Conservation (phyloP, 2,329 filamentous ascomycete species). For the Verticillium klebahnii region DNA sequence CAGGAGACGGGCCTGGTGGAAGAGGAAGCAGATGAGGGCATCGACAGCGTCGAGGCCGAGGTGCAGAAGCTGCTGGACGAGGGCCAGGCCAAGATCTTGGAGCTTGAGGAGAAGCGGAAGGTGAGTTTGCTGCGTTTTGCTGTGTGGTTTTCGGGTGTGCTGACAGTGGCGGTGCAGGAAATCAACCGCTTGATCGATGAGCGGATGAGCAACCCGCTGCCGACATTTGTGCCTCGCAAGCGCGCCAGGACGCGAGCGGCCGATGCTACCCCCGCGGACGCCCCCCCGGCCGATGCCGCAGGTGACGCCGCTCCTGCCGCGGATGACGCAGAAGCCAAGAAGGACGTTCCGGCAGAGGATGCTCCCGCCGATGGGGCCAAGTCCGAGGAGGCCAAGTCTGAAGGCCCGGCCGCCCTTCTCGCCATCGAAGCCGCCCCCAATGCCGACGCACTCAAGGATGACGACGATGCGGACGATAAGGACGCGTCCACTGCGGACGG, state of each 20-base stretch:
- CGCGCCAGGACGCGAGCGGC: conserved; percentile 2
- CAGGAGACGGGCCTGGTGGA: conserved; percentile 25
- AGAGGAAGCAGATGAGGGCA: conserved; percentile 28
- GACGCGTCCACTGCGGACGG: neutral
- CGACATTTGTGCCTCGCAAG: conserved; percentile 18
- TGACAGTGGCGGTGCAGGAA: conserved; percentile 23
- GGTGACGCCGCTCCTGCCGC: neutral
- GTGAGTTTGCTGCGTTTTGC: conserved; percentile 9
- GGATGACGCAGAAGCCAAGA: neutral
- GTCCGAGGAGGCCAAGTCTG: neutral
- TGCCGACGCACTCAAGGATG: neutral
- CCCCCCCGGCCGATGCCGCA: neutral
- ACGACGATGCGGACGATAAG: neutral
- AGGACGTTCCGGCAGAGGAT: neutral
- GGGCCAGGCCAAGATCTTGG: conserved; percentile 24
- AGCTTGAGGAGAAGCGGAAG: conserved; percentile 28
- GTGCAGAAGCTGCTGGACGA: conserved; percentile 21
- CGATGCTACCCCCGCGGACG: neutral
- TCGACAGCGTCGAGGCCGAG: conserved; percentile 27
- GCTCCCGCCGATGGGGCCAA: neutral
- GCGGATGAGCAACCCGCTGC: conserved; percentile 28
- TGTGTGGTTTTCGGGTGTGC: neutral
- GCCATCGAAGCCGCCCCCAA: neutral
- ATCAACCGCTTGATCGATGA: conserved; percentile 38
- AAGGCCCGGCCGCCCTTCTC: neutral